These are phyloP conservation scores for Candida tallmaniae DNA, from an alignment of 805 yeast genomes.

Conservation along the genomic window DNA sequence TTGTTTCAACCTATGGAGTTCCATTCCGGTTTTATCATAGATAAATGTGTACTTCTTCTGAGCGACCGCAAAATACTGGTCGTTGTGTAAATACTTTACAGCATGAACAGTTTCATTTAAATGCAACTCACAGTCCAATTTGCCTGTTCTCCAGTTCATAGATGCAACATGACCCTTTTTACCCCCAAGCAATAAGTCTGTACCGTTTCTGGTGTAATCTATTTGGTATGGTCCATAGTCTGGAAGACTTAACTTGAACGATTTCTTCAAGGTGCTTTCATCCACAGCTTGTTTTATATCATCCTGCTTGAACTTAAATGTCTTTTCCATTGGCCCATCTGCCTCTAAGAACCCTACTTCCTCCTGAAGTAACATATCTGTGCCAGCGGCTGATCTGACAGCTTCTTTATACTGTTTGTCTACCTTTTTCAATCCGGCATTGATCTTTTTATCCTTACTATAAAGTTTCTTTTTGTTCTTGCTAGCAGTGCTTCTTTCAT, in stretches of 20 bases:
- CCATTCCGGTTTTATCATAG: constrained; percentile 87
- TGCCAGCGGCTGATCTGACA: constrained; percentile 74
- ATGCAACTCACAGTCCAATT: constrained; percentile 73
- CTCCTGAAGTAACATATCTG: constrained; percentile 83
- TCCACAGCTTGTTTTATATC: constrained; percentile 79
- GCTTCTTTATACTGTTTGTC: constrained; percentile 77
- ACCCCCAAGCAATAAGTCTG: constrained; percentile 81
- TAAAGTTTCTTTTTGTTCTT: constrained; percentile 19
- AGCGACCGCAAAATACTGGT: constrained; percentile 93
- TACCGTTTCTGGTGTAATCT: constrained; percentile 85
- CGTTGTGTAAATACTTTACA: constrained; percentile 86
- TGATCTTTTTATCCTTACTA: constrained; percentile 56
- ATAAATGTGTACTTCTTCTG: constrained; percentile 92
- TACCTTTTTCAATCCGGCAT: constrained; percentile 59
- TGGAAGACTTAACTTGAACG: constrained; percentile 64
- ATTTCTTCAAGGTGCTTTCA: constrained; percentile 65
- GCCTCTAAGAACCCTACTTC: constrained; percentile 85
- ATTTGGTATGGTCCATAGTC: constrained; percentile 84
- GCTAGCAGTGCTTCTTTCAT: constrained; percentile 19
- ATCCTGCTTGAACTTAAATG: constrained; percentile 76
- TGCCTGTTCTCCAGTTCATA: constrained; percentile 92
- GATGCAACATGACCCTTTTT: constrained; percentile 92
- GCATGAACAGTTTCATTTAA: constrained; percentile 87
- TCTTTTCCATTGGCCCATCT: constrained; percentile 87
- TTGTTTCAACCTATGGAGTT: constrained; percentile 84